Percentiles rank a stretch among this genome's conserved stretches.
Evolutionary conservation across 2,329 filamentous ascomycete genomes (phyloP).

Genomic region (Aspergillus cejpii): DNA sequence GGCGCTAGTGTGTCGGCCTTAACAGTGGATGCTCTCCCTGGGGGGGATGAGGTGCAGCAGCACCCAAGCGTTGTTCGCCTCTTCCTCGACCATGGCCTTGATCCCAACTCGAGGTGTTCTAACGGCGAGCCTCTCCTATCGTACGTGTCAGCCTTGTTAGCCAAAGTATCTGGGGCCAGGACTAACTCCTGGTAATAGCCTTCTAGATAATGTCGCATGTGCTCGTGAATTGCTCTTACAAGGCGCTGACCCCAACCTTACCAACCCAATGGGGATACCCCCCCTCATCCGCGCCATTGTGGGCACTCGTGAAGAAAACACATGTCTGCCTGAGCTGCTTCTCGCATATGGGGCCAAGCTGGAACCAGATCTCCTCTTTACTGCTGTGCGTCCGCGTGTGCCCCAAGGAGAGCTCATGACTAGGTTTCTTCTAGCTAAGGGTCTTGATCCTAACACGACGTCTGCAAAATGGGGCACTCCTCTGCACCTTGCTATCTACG

Average conservation of each 20-base stretch:
- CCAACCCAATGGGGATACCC: constrained; percentile 2
- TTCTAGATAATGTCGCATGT: constrained; percentile 3
- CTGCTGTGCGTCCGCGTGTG: constrained; percentile 4
- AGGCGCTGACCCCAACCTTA: constrained; percentile 8
- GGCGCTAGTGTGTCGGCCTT: constrained; percentile 3
- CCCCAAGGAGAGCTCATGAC: constrained; percentile 8
- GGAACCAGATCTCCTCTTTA: constrained; percentile 7
- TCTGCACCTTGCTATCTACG: constrained; percentile 6
- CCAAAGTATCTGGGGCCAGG: no score
- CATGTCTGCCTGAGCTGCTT: neutral
- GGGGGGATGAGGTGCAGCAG: constrained; percentile 3
- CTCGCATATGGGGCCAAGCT: constrained; percentile 10
- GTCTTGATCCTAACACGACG: constrained; percentile 9
- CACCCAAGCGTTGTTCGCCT: no score
- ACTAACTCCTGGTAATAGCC: no score
- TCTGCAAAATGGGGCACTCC: constrained; percentile 7
- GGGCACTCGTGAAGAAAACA: constrained; percentile 1
- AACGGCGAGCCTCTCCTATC: no score
- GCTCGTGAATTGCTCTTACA: constrained; percentile 3
- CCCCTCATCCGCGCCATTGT: constrained; percentile 2
- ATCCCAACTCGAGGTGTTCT: no score
- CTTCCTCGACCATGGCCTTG: no score
- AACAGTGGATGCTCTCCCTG: neutral
- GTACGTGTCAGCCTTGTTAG: no score
- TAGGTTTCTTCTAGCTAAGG: constrained; percentile 9